Evolutionary conservation across 768 basidiomycete genomes (phyloP).

Genomic region (Cystobasidium tubakii): DNA sequence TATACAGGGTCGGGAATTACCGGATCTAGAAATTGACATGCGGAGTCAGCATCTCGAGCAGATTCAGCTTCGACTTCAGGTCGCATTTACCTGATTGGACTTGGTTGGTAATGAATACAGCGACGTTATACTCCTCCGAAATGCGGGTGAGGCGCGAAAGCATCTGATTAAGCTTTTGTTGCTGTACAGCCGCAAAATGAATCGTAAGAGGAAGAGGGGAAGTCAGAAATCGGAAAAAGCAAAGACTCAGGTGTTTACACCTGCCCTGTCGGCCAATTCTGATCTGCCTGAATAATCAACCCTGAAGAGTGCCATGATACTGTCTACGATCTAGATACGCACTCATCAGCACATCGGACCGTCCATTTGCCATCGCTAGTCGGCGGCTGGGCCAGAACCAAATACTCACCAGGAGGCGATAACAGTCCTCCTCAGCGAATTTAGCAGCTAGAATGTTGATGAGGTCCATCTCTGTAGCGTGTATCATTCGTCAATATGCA

Average conservation of each 20-base stretch:
- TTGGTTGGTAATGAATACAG: slow-evolving; percentile 91
- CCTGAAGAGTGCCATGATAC: slow-evolving; percentile 91
- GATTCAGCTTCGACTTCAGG: too few species aligned
- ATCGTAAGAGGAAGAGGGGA: background rate
- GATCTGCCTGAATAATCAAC: slow-evolving; percentile 78
- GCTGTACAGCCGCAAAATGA: slow-evolving; percentile 6
- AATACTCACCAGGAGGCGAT: slow-evolving; percentile 50
- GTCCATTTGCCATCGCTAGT: background rate
- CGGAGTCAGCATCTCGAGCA: background rate
- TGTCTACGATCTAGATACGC: slow-evolving; percentile 72
- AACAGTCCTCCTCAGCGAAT: slow-evolving; percentile 67
- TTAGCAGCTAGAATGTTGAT: slow-evolving; percentile 82
- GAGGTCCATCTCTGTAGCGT: slow-evolving; percentile 63
- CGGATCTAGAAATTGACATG: background rate
- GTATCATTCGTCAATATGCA: background rate
- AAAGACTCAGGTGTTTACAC: too few species aligned
- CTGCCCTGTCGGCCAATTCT: too few species aligned
- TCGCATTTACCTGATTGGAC: slow-evolving; percentile 50
- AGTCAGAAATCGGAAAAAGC: slow-evolving; percentile 46
- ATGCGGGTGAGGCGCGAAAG: slow-evolving; percentile 83
- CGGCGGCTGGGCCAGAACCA: slow-evolving; percentile 45
- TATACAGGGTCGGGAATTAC: background rate
- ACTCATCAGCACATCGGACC: background rate
- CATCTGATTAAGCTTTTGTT: slow-evolving; percentile 92
- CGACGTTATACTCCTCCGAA: slow-evolving; percentile 62